Conservation (phyloP, 2,329 filamentous ascomycete genomes). For the Aspergillus transmontanensis region DNA sequence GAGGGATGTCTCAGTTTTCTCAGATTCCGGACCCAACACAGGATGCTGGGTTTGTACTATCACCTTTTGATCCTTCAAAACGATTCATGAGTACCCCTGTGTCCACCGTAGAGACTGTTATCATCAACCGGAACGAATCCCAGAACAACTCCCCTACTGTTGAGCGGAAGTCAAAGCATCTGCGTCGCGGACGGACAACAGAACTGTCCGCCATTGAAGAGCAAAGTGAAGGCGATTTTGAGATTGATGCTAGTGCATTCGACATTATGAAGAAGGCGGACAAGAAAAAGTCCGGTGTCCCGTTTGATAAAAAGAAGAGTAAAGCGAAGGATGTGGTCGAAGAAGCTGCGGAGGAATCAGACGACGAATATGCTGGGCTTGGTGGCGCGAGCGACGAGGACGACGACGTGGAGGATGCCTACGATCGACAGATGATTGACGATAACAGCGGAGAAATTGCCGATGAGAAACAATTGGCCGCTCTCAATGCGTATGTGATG, state of each 20-base stretch:
- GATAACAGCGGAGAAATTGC: slow-evolving; percentile 76
- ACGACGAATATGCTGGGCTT: slow-evolving; percentile 95
- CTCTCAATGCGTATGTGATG: slow-evolving; percentile 78
- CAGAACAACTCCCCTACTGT: slow-evolving; percentile 65
- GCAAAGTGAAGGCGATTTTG: slow-evolving; percentile 37
- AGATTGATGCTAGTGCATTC: slow-evolving; percentile 61
- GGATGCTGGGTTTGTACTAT: slow-evolving; percentile 74
- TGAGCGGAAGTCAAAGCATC: slow-evolving; percentile 59
- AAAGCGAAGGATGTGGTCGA: slow-evolving; percentile 85
- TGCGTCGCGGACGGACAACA: slow-evolving; percentile 50
- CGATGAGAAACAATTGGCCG: slow-evolving; percentile 79
- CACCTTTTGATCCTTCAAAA: slow-evolving; percentile 67
- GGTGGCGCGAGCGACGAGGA: slow-evolving; percentile 90
- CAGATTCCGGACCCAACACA: slow-evolving; percentile 77
- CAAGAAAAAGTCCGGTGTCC: slow-evolving; percentile 54
- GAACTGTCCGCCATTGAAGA: slow-evolving; percentile 52
- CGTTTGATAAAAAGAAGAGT: slow-evolving; percentile 83
- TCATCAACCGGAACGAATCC: slow-evolving; percentile 48
- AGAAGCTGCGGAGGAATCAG: slow-evolving; percentile 94
- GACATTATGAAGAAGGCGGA: slow-evolving; percentile 69
- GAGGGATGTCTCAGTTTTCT: slow-evolving; percentile 63
- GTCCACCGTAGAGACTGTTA: slow-evolving; percentile 72
- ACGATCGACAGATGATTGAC: slow-evolving; percentile 86
- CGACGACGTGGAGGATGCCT: slow-evolving; percentile 72
- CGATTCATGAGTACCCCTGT: slow-evolving; percentile 66